Base-by-base conservation (phyloP, 2,329 filamentous ascomycete genomes). In the Colletotrichum karsti region DNA sequence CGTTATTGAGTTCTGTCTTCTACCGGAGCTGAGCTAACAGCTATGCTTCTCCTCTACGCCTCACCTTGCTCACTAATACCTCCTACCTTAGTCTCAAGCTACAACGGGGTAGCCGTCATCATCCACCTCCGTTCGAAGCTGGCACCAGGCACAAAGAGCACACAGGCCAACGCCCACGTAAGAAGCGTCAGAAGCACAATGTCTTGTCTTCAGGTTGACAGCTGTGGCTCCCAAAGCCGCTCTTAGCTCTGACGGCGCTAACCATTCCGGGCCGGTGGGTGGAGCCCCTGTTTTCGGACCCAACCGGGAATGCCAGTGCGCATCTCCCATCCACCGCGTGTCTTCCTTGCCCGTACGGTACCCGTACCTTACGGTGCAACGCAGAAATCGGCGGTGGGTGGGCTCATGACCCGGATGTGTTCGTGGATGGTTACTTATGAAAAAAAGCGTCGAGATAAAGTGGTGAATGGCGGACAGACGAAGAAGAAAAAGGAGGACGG, bases 251-350 rank as follows among this genome's bases (percentile, higher is more conserved):
- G 39, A 20, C 26, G 10, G 39, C 54, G 53, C 60, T 65, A 68
- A 54, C 46, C 60, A 60, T 59, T 65, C 46, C 60, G 30, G 54
- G 46, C 12, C 39, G 30, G 28, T 20, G 18, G 20, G 42, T 39
- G 30, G 56, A 9, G 24, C n/a, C 46, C 61, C 65, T 58, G 61
- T 41, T 54, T 65, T 65, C 54, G 60, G 65, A 68, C 59, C 61
- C 54, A 48, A 51, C 37, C 54, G 51, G 41, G 55, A 51, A 56
- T 63, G 63, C 58, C 63, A 63, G 58, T 51, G 58, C 50, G 12
- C 58, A 56, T 63, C 63, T 15, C 33, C 37, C 51, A 57, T 20
- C 22, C 51, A 44, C 35, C 13, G 24, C 15, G 2, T 10, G 26
- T 28, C 50, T 33, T 62, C 39, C 55, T 44, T 57, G 54, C 15